Percentiles rank a stretch among this genome's conserved stretches.
These are phyloP conservation scores for Ganoderma sinense DNA, from an alignment of 1,284 basidiomycete genomes.

Conservation along the genomic window DNA sequence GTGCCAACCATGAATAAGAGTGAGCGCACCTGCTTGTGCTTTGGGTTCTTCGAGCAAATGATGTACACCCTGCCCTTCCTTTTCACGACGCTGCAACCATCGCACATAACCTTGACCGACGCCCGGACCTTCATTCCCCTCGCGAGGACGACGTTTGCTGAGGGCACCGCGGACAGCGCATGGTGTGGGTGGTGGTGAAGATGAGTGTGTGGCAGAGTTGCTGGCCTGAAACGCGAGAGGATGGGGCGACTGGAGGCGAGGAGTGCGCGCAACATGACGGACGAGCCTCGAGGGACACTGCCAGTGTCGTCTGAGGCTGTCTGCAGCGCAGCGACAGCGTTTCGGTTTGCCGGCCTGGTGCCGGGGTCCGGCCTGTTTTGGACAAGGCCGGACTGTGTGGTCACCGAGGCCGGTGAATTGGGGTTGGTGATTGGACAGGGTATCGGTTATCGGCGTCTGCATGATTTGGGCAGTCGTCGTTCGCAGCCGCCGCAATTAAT, in stretches of 20 bases:
- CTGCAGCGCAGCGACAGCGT: background rate
- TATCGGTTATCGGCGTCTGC: background rate
- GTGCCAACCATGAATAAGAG: constrained; percentile 4
- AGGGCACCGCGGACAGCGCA: constrained; percentile 31
- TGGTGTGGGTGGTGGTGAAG: constrained; percentile 42
- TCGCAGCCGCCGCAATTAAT: background rate
- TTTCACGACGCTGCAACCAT: constrained; percentile 86
- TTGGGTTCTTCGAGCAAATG: constrained; percentile 93
- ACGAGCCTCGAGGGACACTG: constrained; percentile 1
- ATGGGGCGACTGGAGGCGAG: constrained; percentile 68
- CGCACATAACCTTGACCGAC: constrained; percentile 93
- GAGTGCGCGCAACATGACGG: constrained; percentile 69
- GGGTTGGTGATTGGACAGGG: constrained; percentile 8
- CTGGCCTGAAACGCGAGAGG: constrained; percentile 56
- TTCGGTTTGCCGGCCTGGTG: background rate
- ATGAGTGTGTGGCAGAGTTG: constrained; percentile 44
- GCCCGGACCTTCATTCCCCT: constrained; percentile 97
- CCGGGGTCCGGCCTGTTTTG: background rate
- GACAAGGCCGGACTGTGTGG: background rate
- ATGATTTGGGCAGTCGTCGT: background rate
- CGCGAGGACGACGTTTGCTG: constrained; percentile 46
- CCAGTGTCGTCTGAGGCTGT: background rate
- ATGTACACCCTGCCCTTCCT: constrained; percentile 95
- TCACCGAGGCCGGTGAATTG: background rate
- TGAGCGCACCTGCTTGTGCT: constrained; percentile 93